Base-by-base conservation (phyloP, 192 early-diverging fungal species). In the Rhizophagus sp. region DNA sequence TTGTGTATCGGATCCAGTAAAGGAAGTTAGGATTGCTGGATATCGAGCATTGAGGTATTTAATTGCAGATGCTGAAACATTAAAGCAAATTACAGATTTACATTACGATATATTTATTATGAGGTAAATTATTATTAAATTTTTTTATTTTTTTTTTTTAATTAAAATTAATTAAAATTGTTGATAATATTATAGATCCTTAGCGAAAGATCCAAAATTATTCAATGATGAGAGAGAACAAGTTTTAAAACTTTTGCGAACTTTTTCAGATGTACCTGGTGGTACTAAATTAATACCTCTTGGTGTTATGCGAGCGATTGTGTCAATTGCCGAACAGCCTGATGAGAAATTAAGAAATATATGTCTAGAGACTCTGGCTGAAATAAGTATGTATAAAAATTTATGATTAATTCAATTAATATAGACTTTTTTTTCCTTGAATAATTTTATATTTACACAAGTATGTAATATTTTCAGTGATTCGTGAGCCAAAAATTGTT, bases 221-320 rank as follows among this genome's bases (percentile, higher is more conserved):
- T 87, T 88, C 74, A 94, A 96, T 61, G 83, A 90, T 41, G 95
- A 96, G 73, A 83, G 94, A 50, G 93, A 93, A 76, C 95, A 96
- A 70, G 92, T 93, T 0, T 76, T 96, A 5, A 94, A 94, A 75
- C 84, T 96, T 2, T 83, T 96, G 1, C 80, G 94, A 25, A 83
- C 87, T 2, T 91, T 95, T 78, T 81, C 95, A 24, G 92, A 95
- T 76, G 82, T 88, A 13, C 85, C 87, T 27, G 90, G 88, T 3
- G 94, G 91, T 4, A 88, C 86, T 39, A 80, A 87, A 61, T 78
- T 90, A 75, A 75, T 96, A 11, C 86, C 90, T 4, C 89, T 90
- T 66, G 83, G 86, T 22, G 79, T 96, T 30, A 85, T 95, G 50
- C 83, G 95, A n/a, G 87, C 92, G 15, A 77, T 96, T 15, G 91